Base-by-base conservation (phyloP, 495 filamentous ascomycete species). In the Peziza echinospora region DNA sequence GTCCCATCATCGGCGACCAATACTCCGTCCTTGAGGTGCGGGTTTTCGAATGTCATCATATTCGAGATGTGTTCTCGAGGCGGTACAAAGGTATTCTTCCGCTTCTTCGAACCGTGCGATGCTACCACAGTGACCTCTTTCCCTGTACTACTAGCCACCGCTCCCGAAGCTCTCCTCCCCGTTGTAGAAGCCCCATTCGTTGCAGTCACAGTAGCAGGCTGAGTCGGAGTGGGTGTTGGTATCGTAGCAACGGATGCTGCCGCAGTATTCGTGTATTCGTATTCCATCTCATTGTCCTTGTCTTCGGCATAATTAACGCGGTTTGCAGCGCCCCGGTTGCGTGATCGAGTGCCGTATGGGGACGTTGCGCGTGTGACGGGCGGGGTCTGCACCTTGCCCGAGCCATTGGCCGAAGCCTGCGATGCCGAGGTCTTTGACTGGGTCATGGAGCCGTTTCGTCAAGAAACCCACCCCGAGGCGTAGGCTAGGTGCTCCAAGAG, bases 301-400 rank as follows among this genome's bases (percentile, higher is more conserved):
- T 97, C 91, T 64, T 97, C 89, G 24, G 89, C 91, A 63, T 97
- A 97, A 62, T 97, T 97, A 42, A 78, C 75, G 51, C 89, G 80
- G 47, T 67, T 69, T 11, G 30, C 30, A 49, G 80, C 83, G 34
- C 77, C 80, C 49, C 86, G 76, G 59, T 91, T 92, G 60, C 89
- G 78, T 48, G 89, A 97, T 53, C 89, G 82, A 52, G 91, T 99
- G 50, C 89, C 89, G 62, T 99, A 96, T 19, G 84, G 82, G 42
- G 80, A 78, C 6, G 76, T 51, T 24, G 57, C 56, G 24, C 57
- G 56, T 41, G 30, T 5, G 13, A 37, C 30, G 13, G 30, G 30
- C 13, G 30, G 30, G 30, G 30, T 37, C 30, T 37, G 30, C 13
- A 37, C 13, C 19, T 51, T 55, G 26, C 48, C 25, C 34, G 53